These are phyloP conservation scores for Candida manassasensis DNA, from an alignment of 805 yeast species.

Conservation along the genomic window DNA sequence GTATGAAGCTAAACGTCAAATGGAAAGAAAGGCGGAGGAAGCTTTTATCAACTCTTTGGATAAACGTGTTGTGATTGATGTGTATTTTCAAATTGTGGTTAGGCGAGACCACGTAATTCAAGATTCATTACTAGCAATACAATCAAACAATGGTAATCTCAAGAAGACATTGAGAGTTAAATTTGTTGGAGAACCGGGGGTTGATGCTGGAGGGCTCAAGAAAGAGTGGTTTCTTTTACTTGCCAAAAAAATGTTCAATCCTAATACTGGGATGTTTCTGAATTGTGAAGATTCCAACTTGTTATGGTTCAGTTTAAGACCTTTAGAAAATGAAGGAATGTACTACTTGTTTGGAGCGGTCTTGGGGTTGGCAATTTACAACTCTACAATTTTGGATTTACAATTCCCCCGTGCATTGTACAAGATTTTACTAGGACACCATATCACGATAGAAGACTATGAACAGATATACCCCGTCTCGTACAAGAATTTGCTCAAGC, in stretches of 20 bases:
- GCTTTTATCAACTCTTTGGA: conserved; percentile 77
- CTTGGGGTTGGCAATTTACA: conserved; percentile 85
- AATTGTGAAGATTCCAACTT: conserved; percentile 64
- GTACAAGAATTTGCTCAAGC: conserved; percentile 32
- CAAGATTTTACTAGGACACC: conserved; percentile 60
- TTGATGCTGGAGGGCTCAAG: conserved; percentile 91
- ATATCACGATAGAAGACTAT: conserved; percentile 60
- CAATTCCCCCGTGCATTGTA: conserved; percentile 72
- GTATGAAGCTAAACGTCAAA: conserved; percentile 71
- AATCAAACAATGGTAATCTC: conserved; percentile 52
- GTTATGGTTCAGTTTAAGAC: conserved; percentile 67
- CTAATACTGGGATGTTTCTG: conserved; percentile 61
- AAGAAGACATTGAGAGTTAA: conserved; percentile 74
- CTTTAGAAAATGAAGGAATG: conserved; percentile 44
- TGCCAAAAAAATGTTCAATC: conserved; percentile 64
- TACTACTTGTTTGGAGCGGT: conserved; percentile 81
- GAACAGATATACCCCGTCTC: conserved; percentile 64
- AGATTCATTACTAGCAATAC: conserved; percentile 69
- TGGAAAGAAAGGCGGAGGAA: conserved; percentile 86
- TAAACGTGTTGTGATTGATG: conserved; percentile 55
- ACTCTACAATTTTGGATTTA: conserved; percentile 80
- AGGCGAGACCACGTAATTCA: conserved; percentile 62
- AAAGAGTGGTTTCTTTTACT: conserved; percentile 90
- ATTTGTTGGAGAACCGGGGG: conserved; percentile 84
- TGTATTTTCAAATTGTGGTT: conserved; percentile 63